Conservation (phyloP, 257 asterid genomes). For the Oldenlandia corymbosa region DNA sequence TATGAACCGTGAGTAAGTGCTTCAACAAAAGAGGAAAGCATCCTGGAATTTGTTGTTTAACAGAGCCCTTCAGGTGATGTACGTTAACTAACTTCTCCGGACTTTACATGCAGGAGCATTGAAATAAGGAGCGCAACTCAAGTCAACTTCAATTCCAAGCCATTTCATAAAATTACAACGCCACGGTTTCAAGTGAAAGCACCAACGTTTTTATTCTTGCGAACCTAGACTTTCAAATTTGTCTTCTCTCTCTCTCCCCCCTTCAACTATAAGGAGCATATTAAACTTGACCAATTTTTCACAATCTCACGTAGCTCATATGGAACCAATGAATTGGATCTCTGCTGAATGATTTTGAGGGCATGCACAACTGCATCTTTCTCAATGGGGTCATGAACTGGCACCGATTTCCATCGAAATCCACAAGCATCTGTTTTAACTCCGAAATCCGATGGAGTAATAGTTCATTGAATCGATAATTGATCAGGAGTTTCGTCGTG, state of each 20-base stretch:
- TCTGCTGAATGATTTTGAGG: constrained; percentile 61
- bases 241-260: constrained; percentile 80
- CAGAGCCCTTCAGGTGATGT: too few relatives aligned
- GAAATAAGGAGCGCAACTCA: too few relatives aligned
- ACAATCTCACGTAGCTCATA: constrained; percentile 60
- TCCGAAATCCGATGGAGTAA: constrained; percentile 76
- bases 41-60: too few relatives aligned
- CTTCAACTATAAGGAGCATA: constrained; percentile 66
- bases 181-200: constrained; percentile 60
- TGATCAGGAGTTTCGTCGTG: too few relatives aligned
- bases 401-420: constrained; percentile 62
- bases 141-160: too few relatives aligned
- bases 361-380: constrained; percentile 88
- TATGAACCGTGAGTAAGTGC: too few relatives aligned
- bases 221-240: constrained; percentile 83
- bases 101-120: too few relatives aligned
- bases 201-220: constrained; percentile 55
- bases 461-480: too few relatives aligned
- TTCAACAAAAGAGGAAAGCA: too few relatives aligned
- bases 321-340: constrained; percentile 74
- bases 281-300: constrained; percentile 63
- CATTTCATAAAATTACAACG: too few relatives aligned
- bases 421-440: constrained; percentile 48
- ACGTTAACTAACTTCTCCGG: too few relatives aligned
- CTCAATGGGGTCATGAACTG: constrained; percentile 72